Evolutionary conservation across 768 basidiomycete species (phyloP).

Genomic region (Lentinula lateritia): DNA sequence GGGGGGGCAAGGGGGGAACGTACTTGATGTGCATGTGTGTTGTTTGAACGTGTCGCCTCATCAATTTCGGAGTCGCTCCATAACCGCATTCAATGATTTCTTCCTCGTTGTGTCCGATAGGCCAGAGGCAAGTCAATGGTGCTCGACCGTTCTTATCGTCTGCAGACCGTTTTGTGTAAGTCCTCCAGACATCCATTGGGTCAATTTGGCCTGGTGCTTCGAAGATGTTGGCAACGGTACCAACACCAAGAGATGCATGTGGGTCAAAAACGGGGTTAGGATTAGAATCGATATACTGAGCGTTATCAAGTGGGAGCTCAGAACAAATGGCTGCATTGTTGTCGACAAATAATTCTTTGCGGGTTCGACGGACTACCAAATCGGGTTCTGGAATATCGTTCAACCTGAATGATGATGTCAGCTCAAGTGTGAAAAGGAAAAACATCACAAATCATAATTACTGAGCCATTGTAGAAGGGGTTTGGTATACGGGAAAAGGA

Average conservation of each 20-base stretch:
- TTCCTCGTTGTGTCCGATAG: background rate
- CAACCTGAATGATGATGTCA: background rate
- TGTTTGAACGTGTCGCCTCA: constrained; percentile 4
- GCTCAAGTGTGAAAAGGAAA: background rate
- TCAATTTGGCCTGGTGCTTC: background rate
- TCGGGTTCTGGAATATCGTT: background rate
- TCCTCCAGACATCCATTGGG: constrained; percentile 3
- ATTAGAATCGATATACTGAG: background rate
- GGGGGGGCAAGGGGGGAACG: background rate
- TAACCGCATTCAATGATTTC: background rate
- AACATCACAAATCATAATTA: background rate
- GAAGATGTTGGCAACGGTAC: background rate
- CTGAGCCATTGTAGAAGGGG: background rate
- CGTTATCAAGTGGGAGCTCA: background rate
- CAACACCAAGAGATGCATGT: background rate
- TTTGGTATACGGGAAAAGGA: background rate
- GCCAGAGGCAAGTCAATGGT: background rate
- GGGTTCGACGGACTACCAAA: background rate
- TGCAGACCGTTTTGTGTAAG: background rate
- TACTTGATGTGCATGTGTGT: constrained; percentile 6
- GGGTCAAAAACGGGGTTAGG: background rate
- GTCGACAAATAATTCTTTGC: background rate
- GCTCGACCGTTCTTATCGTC: background rate
- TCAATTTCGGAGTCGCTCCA: constrained; percentile 3
- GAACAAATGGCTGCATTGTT: background rate